Evolutionary conservation across 1,139 yeast genomes (phyloP).

Genomic region (Eremothecium cymbalariae): DNA sequence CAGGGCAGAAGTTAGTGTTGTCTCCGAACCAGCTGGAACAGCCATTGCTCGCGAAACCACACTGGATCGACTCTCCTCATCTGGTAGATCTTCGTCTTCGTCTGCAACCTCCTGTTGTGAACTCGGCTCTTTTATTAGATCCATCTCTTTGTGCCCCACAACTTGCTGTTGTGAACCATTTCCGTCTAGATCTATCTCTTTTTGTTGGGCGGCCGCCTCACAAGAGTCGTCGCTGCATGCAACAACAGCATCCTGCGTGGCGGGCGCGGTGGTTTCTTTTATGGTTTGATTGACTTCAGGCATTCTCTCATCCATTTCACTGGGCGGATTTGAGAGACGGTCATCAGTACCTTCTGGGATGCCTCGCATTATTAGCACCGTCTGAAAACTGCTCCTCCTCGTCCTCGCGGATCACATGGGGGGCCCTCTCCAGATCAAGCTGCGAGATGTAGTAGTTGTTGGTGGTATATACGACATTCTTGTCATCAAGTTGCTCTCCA

Average conservation of each 20-base stretch:
- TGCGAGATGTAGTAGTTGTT: constrained; percentile 23
- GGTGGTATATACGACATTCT: constrained; percentile 15
- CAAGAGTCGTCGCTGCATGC: too few species aligned
- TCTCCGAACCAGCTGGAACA: too few species aligned
- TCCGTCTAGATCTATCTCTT: too few species aligned
- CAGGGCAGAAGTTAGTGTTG: too few species aligned
- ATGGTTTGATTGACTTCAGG: constrained; percentile 1
- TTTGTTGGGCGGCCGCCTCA: too few species aligned
- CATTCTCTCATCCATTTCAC: neutral
- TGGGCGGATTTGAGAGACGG: neutral
- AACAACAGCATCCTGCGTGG: neutral
- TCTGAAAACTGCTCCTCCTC: constrained; percentile 13
- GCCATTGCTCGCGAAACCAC: too few species aligned
- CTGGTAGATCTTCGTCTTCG: too few species aligned
- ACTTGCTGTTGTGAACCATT: too few species aligned
- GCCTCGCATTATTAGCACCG: constrained; percentile 11
- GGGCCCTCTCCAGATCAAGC: constrained; percentile 20
- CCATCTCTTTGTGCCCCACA: too few species aligned
- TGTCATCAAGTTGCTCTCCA: constrained; percentile 4
- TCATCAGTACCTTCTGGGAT: constrained; percentile 6
- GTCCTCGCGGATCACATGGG: constrained; percentile 21
- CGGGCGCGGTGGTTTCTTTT: neutral
- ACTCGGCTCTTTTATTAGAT: too few species aligned
- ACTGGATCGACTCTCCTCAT: too few species aligned
- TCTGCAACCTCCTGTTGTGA: too few species aligned